Evolutionary conservation across 1,284 basidiomycete genomes (phyloP), one percentile per base, ranked within the genome.

Genomic region (Boletellus sp.): DNA sequence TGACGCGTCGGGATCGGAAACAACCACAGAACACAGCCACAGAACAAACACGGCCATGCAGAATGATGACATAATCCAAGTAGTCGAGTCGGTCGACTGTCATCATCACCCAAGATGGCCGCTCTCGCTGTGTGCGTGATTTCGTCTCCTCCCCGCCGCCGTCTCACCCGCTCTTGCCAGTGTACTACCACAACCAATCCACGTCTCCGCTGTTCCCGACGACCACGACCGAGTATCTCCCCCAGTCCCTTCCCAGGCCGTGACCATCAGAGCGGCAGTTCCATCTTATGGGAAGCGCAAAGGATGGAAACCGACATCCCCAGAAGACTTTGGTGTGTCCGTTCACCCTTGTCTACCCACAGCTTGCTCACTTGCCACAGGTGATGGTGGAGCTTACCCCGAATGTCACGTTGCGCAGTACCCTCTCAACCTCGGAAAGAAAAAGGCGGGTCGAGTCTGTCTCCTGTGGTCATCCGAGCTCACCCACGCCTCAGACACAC

Each of bases 361-460:
- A 22, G 15, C 44, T 55, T 32, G 39, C 44, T 40, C 38, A 40
- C 35, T 39, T 30, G 16, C 22, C 53, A 37, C 59, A 89, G 88
- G 85, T 46, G 93, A 94, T 64, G 96, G 96, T 58, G 96, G 96
- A 60, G 82, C 95, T 49, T 99, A 91, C 72, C 96, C 97, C 1
- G 96, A 99, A 75, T 97, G 95, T 69, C 94, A 96, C 77, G 76
- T 97, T 51, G 96, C 96, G 12, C 96, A 99, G 69, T 99, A 97
- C 74, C 96, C 96, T 8, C 71, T 97, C 58, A 93, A 94, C 57
- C 88, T 99, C 83, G 96, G 96, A 48, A 83, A 85, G 70, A 97
- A 96, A 80, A 93, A 93, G 83, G 92, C 69, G 22, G 26, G 44
- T 42, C 28, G 2, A 5, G 11, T 18, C 30, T 49, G 38, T 32